Conservation (phyloP, 2,329 filamentous ascomycete genomes). For the Cordyceps farinosa region DNA sequence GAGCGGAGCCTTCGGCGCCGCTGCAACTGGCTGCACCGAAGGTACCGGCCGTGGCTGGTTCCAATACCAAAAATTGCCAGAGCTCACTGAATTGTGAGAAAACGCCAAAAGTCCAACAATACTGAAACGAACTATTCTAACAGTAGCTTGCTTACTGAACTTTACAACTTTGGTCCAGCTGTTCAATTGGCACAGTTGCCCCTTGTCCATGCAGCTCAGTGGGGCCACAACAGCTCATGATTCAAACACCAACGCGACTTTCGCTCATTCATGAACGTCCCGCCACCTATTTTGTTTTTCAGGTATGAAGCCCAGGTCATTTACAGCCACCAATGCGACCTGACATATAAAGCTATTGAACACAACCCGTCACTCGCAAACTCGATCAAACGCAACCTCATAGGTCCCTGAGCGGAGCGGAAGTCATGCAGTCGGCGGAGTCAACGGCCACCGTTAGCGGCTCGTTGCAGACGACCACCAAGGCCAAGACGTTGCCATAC, state of each 20-base stretch:
- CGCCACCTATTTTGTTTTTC: neutral
- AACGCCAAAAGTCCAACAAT: neutral
- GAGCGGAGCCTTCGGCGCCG: neutral
- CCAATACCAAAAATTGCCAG: neutral
- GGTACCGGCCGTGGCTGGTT: neutral
- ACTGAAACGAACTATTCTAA: too few species aligned
- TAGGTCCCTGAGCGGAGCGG: neutral
- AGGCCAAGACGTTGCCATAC: neutral
- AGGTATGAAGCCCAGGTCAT: neutral
- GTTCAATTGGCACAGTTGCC: too few species aligned
- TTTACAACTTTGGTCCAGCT: too few species aligned
- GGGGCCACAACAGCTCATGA: neutral
- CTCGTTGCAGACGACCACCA: neutral
- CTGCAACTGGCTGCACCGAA: neutral
- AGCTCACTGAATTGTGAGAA: neutral
- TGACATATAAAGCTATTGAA: neutral
- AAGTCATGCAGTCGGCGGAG: constrained; percentile 2
- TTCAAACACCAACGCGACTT: neutral
- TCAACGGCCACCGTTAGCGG: neutral
- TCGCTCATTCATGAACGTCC: neutral
- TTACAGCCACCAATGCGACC: neutral
- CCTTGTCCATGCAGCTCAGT: neutral
- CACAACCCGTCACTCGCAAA: too few species aligned
- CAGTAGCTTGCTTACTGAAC: too few species aligned
- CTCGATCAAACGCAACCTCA: neutral